A percentile compares a stretch with the other conserved stretches of the same genome.
phyloP scores from a whole-genome alignment of 495 filamentous ascomycete species.

The Aspergillus bertholletiae region DNA sequence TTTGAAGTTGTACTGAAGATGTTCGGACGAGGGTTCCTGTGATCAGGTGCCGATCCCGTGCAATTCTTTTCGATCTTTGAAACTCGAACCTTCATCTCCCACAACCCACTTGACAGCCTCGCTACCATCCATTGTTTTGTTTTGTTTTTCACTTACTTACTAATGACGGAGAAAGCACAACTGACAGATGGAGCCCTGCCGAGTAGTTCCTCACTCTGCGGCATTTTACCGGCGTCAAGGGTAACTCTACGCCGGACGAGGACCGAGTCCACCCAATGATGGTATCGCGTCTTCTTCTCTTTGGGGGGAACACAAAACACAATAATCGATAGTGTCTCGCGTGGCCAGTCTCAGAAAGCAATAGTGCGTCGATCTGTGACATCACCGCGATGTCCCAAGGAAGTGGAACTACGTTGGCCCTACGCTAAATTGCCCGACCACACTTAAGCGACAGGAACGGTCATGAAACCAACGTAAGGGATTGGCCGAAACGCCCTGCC shows the following conservation, averaged over 20 bases:
- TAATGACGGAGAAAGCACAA: too few species aligned
- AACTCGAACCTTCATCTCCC: too few species aligned
- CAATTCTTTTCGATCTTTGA: too few species aligned
- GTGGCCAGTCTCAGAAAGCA: slow-evolving; percentile 16
- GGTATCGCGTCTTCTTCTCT: neutral
- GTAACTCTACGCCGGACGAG: too few species aligned
- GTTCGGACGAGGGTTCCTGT: too few species aligned
- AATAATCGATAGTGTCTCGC: slow-evolving; percentile 10
- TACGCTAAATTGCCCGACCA: neutral
- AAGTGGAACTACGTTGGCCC: neutral
- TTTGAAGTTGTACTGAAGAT: too few species aligned
- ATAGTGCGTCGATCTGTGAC: slow-evolving; percentile 22
- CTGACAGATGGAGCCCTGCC: neutral
- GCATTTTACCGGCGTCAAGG: neutral
- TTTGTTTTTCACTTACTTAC: too few species aligned
- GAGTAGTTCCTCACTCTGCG: neutral
- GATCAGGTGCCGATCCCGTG: slow-evolving; percentile 1
- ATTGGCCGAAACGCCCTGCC: slow-evolving; percentile 10
- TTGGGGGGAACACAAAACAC: neutral
- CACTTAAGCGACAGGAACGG: slow-evolving; percentile 11
- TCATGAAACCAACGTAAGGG: slow-evolving; percentile 11
- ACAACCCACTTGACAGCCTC: too few species aligned
- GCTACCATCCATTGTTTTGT: too few species aligned
- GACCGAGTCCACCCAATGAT: neutral
- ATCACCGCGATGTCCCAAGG: slow-evolving; percentile 10